Conservation (phyloP, 2,329 filamentous ascomycete species). For the Alternaria novae-zelandiae region DNA sequence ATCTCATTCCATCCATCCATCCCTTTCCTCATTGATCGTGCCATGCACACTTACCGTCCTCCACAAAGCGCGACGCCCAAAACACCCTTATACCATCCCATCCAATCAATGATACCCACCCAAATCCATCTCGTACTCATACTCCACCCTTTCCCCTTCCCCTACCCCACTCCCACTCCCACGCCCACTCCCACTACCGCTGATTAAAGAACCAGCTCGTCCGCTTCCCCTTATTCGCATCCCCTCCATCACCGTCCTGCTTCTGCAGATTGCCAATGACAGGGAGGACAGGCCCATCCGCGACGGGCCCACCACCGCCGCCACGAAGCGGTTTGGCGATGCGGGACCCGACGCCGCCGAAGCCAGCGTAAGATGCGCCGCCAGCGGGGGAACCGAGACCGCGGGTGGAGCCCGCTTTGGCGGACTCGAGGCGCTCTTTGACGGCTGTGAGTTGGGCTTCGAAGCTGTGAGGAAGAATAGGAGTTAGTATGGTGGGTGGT, state of each 20-base stretch:
- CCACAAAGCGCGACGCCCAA: not conserved
- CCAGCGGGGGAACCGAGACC: constrained; percentile 71
- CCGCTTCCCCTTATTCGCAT: constrained; percentile 65
- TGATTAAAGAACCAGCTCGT: constrained; percentile 75
- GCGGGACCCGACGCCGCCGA: constrained; percentile 60
- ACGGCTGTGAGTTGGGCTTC: constrained; percentile 95
- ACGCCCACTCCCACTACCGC: not conserved
- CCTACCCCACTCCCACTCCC: too few species aligned
- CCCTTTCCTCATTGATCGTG: not conserved
- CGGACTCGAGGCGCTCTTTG: constrained; percentile 95
- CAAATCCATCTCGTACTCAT: not conserved
- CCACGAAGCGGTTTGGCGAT: constrained; percentile 69
- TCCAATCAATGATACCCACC: not conserved
- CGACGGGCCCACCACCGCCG: constrained; percentile 53
- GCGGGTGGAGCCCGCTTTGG: constrained; percentile 88
- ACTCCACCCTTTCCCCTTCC: not conserved
- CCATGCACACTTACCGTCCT: not conserved
- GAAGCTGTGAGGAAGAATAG: constrained; percentile 66
- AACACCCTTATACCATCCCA: not conserved
- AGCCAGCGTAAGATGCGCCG: constrained; percentile 68
- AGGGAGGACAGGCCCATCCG: constrained; percentile 48
- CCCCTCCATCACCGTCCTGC: constrained; percentile 59
- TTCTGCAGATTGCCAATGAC: constrained; percentile 54
- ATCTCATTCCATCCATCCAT: not conserved
- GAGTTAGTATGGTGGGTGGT: too few species aligned